Evolutionary conservation across 1,284 basidiomycete genomes (phyloP).

Genomic region (Megacollybia platyphylla): DNA sequence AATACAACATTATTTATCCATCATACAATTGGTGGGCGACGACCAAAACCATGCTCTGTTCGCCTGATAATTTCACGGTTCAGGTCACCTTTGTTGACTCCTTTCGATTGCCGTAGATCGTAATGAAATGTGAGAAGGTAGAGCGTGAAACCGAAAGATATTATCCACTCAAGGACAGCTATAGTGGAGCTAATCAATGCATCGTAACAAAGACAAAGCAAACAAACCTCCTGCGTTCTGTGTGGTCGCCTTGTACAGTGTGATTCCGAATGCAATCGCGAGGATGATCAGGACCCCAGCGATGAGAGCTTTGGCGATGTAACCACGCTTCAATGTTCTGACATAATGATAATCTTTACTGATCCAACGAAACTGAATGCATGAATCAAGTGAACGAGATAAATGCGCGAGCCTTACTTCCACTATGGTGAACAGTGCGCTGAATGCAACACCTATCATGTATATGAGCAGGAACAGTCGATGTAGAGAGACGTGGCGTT

Average conservation of each 20-base stretch:
- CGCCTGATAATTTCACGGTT: slow-evolving; percentile 10
- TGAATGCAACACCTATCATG: slow-evolving; percentile 48
- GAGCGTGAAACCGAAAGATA: slow-evolving; percentile 59
- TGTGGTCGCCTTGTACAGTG: slow-evolving; percentile 21
- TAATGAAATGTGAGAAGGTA: slow-evolving; percentile 58
- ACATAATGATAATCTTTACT: slow-evolving; percentile 37
- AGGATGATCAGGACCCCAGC: slow-evolving; percentile 42
- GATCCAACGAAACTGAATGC: slow-evolving; percentile 49
- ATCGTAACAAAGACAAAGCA: slow-evolving; percentile 5
- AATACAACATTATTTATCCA: too few species aligned
- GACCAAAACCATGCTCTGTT: not conserved
- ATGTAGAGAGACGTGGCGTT: slow-evolving; percentile 35
- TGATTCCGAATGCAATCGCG: slow-evolving; percentile 47
- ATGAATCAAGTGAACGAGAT: not conserved
- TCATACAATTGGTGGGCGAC: too few species aligned
- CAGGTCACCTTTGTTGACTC: slow-evolving; percentile 25
- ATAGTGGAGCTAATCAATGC: not conserved
- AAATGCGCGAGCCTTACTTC: slow-evolving; percentile 29
- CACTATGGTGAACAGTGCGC: slow-evolving; percentile 58
- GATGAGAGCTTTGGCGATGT: slow-evolving; percentile 47
- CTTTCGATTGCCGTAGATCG: slow-evolving; percentile 47
- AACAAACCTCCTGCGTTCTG: slow-evolving; percentile 37
- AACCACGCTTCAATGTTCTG: slow-evolving; percentile 38
- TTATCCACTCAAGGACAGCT: slow-evolving; percentile 62
- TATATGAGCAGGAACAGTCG: slow-evolving; percentile 52